These are phyloP conservation scores for Leccinum boreale DNA, from an alignment of 768 basidiomycete species.

Conservation along the genomic window DNA sequence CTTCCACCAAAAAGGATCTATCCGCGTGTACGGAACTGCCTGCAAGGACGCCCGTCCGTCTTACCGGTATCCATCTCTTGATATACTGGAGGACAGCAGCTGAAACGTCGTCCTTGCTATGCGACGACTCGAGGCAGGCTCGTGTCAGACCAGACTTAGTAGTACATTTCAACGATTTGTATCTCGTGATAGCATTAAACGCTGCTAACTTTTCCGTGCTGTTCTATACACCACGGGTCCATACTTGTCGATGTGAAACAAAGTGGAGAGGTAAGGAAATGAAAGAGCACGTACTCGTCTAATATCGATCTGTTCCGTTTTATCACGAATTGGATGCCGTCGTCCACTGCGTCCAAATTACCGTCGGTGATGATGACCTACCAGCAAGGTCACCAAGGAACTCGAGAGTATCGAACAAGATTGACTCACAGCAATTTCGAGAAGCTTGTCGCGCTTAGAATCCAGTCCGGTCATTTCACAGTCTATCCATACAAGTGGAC, in stretches of 20 bases:
- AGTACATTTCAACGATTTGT: background rate
- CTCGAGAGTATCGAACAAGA: background rate
- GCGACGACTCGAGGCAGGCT: slow-evolving; percentile 71
- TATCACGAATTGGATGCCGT: slow-evolving; percentile 76
- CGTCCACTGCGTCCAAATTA: slow-evolving; percentile 74
- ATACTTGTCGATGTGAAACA: slow-evolving; percentile 47
- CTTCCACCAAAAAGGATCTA: slow-evolving; percentile 61
- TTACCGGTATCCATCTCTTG: slow-evolving; percentile 77
- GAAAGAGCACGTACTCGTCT: slow-evolving; percentile 52
- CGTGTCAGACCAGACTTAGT: slow-evolving; percentile 75
- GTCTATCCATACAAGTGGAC: slow-evolving; percentile 61
- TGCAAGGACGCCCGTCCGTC: slow-evolving; percentile 65
- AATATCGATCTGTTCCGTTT: slow-evolving; percentile 64
- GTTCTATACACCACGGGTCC: slow-evolving; percentile 83
- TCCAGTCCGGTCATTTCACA: slow-evolving; percentile 86
- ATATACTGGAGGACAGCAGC: slow-evolving; percentile 70
- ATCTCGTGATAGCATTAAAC: background rate
- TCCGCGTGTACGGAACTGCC: slow-evolving; percentile 89
- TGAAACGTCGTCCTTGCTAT: slow-evolving; percentile 58
- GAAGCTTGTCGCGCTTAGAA: slow-evolving; percentile 60
- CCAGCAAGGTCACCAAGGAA: background rate
- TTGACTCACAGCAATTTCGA: slow-evolving; percentile 66
- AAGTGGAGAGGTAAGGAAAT: background rate
- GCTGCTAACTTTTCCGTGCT: slow-evolving; percentile 65
- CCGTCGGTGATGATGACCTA: slow-evolving; percentile 89